Conservation (phyloP, 2,329 filamentous ascomycete genomes). For the Penicillium thymicola region DNA sequence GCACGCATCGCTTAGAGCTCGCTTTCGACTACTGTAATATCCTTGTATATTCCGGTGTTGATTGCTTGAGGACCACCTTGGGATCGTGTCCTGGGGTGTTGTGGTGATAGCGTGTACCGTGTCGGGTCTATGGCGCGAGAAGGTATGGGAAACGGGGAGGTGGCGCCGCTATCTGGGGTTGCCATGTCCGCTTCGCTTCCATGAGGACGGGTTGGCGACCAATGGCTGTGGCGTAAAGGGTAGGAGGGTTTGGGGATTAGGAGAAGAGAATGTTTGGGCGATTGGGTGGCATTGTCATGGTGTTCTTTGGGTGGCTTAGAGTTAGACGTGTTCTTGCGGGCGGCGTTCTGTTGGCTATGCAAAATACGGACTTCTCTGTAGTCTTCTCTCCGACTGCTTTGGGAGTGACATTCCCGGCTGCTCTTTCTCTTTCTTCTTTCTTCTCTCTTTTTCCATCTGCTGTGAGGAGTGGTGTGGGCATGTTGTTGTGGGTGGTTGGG, state of each 20-base stretch:
- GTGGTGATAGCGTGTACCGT: slow-evolving; percentile 20
- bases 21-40: neutral
- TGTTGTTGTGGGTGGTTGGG: neutral
- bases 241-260: slow-evolving; percentile 5
- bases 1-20: neutral
- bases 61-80: neutral
- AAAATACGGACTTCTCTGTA: neutral
- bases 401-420: neutral
- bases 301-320: neutral
- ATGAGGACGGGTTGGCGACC: slow-evolving; percentile 42
- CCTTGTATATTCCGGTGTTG: neutral
- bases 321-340: neutral
- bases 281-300: neutral
- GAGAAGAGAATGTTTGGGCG: neutral
- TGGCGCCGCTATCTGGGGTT: slow-evolving; percentile 39
- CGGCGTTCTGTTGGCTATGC: slow-evolving; percentile 1
- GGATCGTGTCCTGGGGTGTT: neutral
- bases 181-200: slow-evolving; percentile 38
- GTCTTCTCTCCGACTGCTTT: neutral
- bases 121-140: neutral
- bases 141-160: slow-evolving; percentile 1
- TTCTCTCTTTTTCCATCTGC: slow-evolving; percentile 1
- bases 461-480: slow-evolving; percentile 1
- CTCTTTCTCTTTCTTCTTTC: neutral
- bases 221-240: slow-evolving; percentile 42